A percentile compares a stretch with the other conserved stretches of the same genome.
Evolutionary conservation across 2,329 filamentous ascomycete genomes (phyloP).

Genomic region (Pestalotiopsis fici): DNA sequence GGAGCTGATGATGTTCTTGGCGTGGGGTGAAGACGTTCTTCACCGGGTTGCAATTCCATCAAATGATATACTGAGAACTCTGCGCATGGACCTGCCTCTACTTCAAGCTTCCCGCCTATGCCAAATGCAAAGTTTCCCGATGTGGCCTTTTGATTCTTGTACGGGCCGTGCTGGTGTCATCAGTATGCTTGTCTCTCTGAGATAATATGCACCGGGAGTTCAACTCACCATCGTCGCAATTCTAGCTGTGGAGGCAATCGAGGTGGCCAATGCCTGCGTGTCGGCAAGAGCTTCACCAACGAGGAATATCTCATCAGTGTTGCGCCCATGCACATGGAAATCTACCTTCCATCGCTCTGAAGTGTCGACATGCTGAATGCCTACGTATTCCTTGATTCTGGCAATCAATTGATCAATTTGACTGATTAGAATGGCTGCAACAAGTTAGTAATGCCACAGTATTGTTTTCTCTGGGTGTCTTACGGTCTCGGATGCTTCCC

Average conservation of each 20-base stretch:
- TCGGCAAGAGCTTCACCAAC: conserved; percentile 47
- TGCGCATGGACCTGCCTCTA: conserved; percentile 38
- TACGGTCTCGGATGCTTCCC: conserved; percentile 45
- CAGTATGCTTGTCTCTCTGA: neutral
- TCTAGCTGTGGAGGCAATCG: conserved; percentile 40
- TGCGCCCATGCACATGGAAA: conserved; percentile 46
- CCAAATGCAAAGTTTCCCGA: conserved; percentile 50
- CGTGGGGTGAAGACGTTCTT: conserved; percentile 15
- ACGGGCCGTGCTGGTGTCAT: conserved; percentile 39
- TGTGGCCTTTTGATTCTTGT: conserved; percentile 52
- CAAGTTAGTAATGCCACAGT: conserved; percentile 1
- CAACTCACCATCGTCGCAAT: conserved; percentile 34
- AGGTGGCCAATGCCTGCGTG: conserved; percentile 44
- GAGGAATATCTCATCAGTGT: conserved; percentile 45
- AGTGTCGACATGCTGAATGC: conserved; percentile 15
- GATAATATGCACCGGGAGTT: neutral
- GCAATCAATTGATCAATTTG: conserved; percentile 38
- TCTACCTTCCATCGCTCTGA: conserved; percentile 35
- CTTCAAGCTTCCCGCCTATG: conserved; percentile 37
- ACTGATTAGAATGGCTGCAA: conserved; percentile 39
- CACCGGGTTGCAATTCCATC: conserved; percentile 37
- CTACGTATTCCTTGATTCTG: conserved; percentile 29
- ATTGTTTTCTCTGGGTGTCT: neutral
- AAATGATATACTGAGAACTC: conserved; percentile 52
- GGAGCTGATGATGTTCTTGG: neutral